Evolutionary conservation across 2,329 filamentous ascomycete species (phyloP).

Genomic region (Talaromyces atroroseus): DNA sequence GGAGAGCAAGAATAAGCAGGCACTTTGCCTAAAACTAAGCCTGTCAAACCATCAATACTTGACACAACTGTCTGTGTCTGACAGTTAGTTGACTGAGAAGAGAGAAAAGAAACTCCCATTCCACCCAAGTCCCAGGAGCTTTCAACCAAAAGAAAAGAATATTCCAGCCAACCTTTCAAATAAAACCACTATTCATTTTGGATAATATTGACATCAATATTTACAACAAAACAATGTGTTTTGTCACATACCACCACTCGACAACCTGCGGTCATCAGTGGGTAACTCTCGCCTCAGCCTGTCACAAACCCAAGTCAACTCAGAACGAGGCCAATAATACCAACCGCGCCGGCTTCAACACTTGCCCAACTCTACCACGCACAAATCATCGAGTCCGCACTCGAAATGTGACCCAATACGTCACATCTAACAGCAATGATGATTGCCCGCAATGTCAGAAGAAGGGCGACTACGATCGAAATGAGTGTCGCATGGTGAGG

Average conservation of each 20-base stretch:
- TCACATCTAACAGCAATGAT: background rate
- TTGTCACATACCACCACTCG: background rate
- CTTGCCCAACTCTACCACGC: background rate
- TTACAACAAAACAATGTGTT: background rate
- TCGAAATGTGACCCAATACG: background rate
- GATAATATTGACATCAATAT: background rate
- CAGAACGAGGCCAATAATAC: background rate
- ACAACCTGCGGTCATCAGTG: background rate
- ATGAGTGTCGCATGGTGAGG: background rate
- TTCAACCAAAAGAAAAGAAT: background rate
- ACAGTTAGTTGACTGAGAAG: background rate
- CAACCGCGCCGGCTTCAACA: background rate
- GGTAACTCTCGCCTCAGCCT: conserved; percentile 2
- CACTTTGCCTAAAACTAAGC: background rate
- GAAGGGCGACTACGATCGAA: conserved; percentile 1
- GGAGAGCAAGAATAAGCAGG: conserved; percentile 8
- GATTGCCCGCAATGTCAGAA: background rate
- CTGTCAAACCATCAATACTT: background rate
- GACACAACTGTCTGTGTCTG: background rate
- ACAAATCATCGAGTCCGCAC: background rate
- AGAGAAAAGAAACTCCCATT: background rate
- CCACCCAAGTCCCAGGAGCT: background rate
- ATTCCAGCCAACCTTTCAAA: background rate
- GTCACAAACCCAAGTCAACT: background rate
- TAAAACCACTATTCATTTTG: background rate